Percentiles rank a stretch among this genome's conserved stretches.
Evolutionary conservation across 495 filamentous ascomycete species (phyloP).

Genomic region (Daldinia loculata): DNA sequence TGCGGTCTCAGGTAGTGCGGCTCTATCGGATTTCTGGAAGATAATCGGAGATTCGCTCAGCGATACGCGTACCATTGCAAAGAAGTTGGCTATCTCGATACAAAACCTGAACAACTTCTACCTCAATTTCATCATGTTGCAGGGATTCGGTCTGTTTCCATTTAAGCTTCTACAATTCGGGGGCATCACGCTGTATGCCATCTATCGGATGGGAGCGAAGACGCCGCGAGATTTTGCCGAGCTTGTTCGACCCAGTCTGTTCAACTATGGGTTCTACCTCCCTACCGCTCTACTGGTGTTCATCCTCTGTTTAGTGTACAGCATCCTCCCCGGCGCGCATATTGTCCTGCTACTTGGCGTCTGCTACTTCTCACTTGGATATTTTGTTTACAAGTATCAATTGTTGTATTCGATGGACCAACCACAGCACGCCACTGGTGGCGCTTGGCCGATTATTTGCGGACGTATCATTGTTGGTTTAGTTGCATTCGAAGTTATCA

Average conservation of each 20-base stretch:
- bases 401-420: conserved; percentile 98
- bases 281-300: conserved; percentile 90
- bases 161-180: conserved; percentile 93
- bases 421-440: conserved; percentile 90
- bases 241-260: conserved; percentile 80
- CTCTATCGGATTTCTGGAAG: conserved; percentile 69
- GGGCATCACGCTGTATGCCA: conserved; percentile 82
- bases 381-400: conserved; percentile 98
- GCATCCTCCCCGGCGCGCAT: conserved; percentile 83
- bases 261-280: conserved; percentile 96
- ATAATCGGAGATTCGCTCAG: conserved; percentile 75
- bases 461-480: conserved; percentile 85
- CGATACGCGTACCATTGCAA: conserved; percentile 81
- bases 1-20: conserved; percentile 86
- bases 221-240: conserved; percentile 93
- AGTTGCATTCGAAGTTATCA: conserved; percentile 86
- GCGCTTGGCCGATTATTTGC: conserved; percentile 95
- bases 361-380: conserved; percentile 86
- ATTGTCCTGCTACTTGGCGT: conserved; percentile 83
- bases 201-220: conserved; percentile 77
- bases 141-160: conserved; percentile 90
- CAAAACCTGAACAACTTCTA: conserved; percentile 82
- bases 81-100: conserved; percentile 77
- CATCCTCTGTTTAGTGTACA: conserved; percentile 95
- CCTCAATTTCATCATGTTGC: conserved; percentile 92